A percentile compares a stretch with the other conserved stretches of the same genome.
Evolutionary conservation across 2,329 filamentous ascomycete species (phyloP).

Genomic region (Fusarium virguliforme): DNA sequence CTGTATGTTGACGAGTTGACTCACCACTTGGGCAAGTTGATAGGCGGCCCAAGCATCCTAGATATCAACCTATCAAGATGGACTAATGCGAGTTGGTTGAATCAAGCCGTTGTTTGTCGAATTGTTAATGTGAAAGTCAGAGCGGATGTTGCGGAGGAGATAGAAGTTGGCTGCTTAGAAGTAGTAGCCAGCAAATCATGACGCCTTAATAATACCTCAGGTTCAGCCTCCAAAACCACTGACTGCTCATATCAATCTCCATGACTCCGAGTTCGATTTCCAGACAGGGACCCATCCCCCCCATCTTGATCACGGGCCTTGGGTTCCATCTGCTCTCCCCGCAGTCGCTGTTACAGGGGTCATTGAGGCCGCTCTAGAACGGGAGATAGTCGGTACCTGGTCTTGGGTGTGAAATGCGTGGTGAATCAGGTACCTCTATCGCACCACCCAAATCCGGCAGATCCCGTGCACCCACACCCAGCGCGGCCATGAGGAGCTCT

Average conservation of each 20-base stretch:
- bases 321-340: conserved; percentile 11
- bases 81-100: conserved; percentile 21
- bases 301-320: conserved; percentile 8
- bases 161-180: conserved; percentile 11
- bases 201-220: conserved; percentile 12
- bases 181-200: conserved; percentile 8
- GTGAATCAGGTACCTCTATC: conserved; percentile 26
- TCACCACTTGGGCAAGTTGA: conserved; percentile 74
- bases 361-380: conserved; percentile 8
- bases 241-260: conserved; percentile 2
- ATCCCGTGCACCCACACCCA: conserved; percentile 14
- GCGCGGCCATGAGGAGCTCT: conserved; percentile 17
- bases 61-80: neutral
- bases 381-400: conserved; percentile 29
- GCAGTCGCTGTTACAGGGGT: conserved; percentile 23
- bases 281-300: conserved; percentile 7
- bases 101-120: conserved; percentile 19
- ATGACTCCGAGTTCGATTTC: conserved; percentile 17
- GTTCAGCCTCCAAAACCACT: neutral
- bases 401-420: neutral
- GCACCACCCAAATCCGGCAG: conserved; percentile 26
- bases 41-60: conserved; percentile 65
- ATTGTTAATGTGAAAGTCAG: conserved; percentile 29
- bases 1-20: conserved; percentile 45
- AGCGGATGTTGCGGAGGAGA: conserved; percentile 38